Conservation (phyloP, 768 basidiomycete species). For the Guyanaporus albipodus region DNA sequence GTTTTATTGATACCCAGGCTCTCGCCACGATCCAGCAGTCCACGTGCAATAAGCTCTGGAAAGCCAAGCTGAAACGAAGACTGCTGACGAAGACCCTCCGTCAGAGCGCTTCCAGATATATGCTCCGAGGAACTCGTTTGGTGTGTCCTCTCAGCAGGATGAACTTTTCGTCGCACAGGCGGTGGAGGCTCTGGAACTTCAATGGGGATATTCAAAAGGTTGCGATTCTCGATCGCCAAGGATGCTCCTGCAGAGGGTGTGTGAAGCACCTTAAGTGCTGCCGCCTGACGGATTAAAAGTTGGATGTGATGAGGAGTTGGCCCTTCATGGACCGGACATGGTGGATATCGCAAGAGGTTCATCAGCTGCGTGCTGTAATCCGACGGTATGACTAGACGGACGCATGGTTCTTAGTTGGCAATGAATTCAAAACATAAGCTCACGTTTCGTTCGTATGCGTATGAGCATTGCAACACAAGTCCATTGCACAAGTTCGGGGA, state of each 20-base stretch:
- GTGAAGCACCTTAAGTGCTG: constrained; percentile 71
- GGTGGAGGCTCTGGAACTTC: constrained; percentile 54
- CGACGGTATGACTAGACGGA: constrained; percentile 65
- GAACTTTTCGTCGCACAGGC: constrained; percentile 34
- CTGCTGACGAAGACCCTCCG: constrained; percentile 38
- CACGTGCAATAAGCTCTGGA: constrained; percentile 69
- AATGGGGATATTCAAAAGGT: constrained; percentile 65
- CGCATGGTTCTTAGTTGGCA: constrained; percentile 12
- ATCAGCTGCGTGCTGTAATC: constrained; percentile 88
- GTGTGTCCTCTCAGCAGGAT: constrained; percentile 32
- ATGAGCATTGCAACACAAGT: constrained; percentile 94
- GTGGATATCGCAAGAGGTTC: constrained; percentile 80
- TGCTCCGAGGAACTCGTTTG: constrained; percentile 20
- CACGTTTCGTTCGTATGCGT: constrained; percentile 85
- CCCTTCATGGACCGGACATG: constrained; percentile 32
- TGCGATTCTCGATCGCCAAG: constrained; percentile 77
- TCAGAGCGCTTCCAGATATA: constrained; percentile 19
- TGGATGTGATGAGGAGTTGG: constrained; percentile 52
- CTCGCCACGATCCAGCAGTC: constrained; percentile 71
- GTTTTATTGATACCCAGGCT: constrained; percentile 83
- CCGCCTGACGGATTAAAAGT: constrained; percentile 80
- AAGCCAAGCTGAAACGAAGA: constrained; percentile 48
- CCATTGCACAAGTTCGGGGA: constrained; percentile 77
- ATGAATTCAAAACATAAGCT: constrained; percentile 27
- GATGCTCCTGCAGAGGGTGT: constrained; percentile 73